Evolutionary conservation across 106 monocot genomes (phyloP).

Genomic region (Acorus gramineus): DNA sequence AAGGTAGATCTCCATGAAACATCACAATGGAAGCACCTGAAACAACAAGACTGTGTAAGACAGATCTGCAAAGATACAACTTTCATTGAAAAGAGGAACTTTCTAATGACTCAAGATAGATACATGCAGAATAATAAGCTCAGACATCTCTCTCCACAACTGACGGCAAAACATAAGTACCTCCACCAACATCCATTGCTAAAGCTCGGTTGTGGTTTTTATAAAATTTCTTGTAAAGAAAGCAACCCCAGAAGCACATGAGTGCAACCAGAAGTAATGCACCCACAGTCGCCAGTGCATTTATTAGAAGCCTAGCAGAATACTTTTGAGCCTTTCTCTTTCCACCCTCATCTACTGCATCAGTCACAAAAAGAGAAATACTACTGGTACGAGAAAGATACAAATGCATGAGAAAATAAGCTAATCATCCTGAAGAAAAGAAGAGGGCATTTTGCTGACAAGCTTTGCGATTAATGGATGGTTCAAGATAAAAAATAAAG

Average conservation of each 20-base stretch:
- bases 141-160: no score
- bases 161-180: slow-evolving; percentile 21
- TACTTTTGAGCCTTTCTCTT: slow-evolving; percentile 32
- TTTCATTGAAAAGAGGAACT: no score
- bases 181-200: slow-evolving; percentile 66
- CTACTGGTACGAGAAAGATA: background rate
- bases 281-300: slow-evolving; percentile 88
- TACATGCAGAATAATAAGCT: no score
- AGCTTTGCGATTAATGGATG: no score
- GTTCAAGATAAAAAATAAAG: no score
- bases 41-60: slow-evolving; percentile 2
- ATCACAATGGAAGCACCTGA: slow-evolving; percentile 90
- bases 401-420: background rate
- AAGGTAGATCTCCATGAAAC: slow-evolving; percentile 98
- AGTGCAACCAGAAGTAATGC: slow-evolving; percentile 88
- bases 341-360: slow-evolving; percentile 21
- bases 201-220: slow-evolving; percentile 55
- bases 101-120: no score
- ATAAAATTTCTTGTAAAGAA: slow-evolving; percentile 89
- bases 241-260: slow-evolving; percentile 99
- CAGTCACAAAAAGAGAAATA: background rate
- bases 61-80: background rate
- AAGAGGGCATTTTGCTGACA: no score
- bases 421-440: background rate
- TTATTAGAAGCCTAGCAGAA: slow-evolving; percentile 79